Evolutionary conservation across 805 yeast genomes (phyloP).

Genomic region (Zygoascus bituminiphila): DNA sequence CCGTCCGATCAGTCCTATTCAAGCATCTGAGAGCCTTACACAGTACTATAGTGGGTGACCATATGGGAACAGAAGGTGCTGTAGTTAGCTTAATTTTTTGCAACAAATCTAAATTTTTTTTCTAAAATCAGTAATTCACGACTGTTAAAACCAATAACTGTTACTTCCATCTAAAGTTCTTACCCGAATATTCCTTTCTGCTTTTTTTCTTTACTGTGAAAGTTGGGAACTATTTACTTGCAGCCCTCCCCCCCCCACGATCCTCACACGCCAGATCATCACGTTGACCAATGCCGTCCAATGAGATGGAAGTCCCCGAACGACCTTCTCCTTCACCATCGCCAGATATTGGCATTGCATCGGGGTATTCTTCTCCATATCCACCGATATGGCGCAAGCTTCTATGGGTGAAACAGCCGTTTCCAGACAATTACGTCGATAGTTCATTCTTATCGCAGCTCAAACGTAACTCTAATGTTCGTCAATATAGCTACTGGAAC

Average conservation of each 20-base stretch:
- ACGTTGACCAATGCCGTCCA: not conserved
- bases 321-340: not conserved
- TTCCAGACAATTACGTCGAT: constrained; percentile 89
- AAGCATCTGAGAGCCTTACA: not conserved
- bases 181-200: not conserved
- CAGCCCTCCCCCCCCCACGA: too few relatives aligned
- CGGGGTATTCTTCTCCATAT: not conserved
- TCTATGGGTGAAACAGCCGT: constrained; percentile 75
- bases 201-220: not conserved
- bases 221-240: too few relatives aligned
- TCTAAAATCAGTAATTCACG: not conserved
- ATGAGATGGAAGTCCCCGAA: not conserved
- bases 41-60: not conserved
- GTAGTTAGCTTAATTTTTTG: not conserved
- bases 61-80: not conserved
- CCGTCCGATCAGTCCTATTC: not conserved
- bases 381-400: constrained; percentile 60
- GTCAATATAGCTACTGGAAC: constrained; percentile 52
- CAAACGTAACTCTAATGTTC: constrained; percentile 67
- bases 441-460: constrained; percentile 71
- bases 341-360: not conserved
- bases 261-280: too few relatives aligned
- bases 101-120: not conserved
- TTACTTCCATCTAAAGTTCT: not conserved
- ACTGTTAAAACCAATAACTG: not conserved